A percentile compares a stretch with the other conserved stretches of the same genome.
Conservation (phyloP, 306 rosid genomes). For the Hippophae rhamnoides region DNA sequence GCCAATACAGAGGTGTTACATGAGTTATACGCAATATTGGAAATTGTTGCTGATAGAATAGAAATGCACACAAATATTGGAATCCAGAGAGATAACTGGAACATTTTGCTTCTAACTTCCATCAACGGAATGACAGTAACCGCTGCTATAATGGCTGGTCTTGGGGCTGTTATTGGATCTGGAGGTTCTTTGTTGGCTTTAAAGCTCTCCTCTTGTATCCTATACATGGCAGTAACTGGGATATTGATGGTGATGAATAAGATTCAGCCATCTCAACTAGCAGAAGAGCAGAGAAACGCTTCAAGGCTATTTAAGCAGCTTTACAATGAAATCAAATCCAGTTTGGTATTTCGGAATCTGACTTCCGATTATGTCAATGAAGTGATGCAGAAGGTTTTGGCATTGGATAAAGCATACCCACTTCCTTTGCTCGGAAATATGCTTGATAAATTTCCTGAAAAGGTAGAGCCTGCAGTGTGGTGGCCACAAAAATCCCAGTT, state of each 20-base stretch:
- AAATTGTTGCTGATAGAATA: slow-evolving; percentile 45
- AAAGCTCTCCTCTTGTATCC: slow-evolving; percentile 56
- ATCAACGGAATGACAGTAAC: slow-evolving; percentile 51
- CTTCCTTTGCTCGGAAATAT: slow-evolving; percentile 65
- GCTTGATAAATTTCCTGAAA: slow-evolving; percentile 57
- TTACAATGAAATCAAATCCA: slow-evolving; percentile 36
- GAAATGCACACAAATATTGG: slow-evolving; percentile 65
- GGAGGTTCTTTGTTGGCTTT: slow-evolving; percentile 36
- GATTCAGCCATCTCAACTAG: slow-evolving; percentile 79
- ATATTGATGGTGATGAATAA: slow-evolving; percentile 49
- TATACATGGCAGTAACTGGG: slow-evolving; percentile 49
- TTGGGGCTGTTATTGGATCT: slow-evolving; percentile 28
- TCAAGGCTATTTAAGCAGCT: slow-evolving; percentile 60
- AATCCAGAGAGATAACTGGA: slow-evolving; percentile 68
- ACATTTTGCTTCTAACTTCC: slow-evolving; percentile 40
- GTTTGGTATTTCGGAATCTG: slow-evolving; percentile 18
- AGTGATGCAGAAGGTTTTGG: slow-evolving; percentile 57
- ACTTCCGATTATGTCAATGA: slow-evolving; percentile 26
- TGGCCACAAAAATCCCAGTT: slow-evolving; percentile 46
- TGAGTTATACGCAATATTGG: slow-evolving; percentile 45
- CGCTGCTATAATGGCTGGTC: slow-evolving; percentile 54
- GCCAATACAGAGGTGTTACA: slow-evolving; percentile 12
- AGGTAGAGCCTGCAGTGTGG: slow-evolving; percentile 65
- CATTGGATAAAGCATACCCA: slow-evolving; percentile 60
- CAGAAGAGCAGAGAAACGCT: slow-evolving; percentile 63